Conservation (phyloP, 2,329 filamentous ascomycete genomes). For the Orbilia brochopaga region DNA sequence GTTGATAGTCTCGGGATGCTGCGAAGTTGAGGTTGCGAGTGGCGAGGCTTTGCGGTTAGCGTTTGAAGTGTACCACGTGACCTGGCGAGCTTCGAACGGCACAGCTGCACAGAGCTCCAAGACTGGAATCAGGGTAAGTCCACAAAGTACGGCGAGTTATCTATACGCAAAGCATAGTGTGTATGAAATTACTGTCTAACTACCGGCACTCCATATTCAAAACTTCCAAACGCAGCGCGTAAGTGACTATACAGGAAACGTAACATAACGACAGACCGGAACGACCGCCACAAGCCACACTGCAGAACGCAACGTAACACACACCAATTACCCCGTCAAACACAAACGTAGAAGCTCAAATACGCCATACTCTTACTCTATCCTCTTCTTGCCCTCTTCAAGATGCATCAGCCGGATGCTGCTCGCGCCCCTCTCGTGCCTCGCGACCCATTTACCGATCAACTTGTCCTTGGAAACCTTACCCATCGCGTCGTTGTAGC, state of each 20-base stretch:
- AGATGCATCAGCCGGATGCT: conserved; percentile 54
- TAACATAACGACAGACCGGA: too few relatives aligned
- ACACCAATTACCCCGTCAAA: background rate
- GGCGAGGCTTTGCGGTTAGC: background rate
- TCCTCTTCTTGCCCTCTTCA: conserved; percentile 98
- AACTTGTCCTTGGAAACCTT: conserved; percentile 82
- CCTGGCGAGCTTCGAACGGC: background rate
- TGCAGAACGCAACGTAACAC: background rate
- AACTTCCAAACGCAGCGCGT: too few relatives aligned
- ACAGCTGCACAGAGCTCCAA: background rate
- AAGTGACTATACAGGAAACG: too few relatives aligned
- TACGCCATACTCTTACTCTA: conserved; percentile 68
- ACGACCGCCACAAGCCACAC: background rate
- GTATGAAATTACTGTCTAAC: too few relatives aligned
- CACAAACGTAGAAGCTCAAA: background rate
- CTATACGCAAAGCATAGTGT: too few relatives aligned
- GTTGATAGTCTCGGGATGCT: background rate
- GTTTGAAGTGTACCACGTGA: conserved; percentile 2
- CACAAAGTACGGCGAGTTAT: too few relatives aligned
- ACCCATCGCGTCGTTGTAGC: conserved; percentile 82
- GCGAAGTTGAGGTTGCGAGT: background rate
- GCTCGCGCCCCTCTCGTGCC: conserved; percentile 82
- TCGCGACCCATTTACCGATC: conserved; percentile 65
- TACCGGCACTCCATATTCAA: too few relatives aligned
- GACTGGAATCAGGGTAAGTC: too few relatives aligned